These are phyloP conservation scores for Ramaria rubella DNA, from an alignment of 768 basidiomycete genomes.

Conservation along the genomic window DNA sequence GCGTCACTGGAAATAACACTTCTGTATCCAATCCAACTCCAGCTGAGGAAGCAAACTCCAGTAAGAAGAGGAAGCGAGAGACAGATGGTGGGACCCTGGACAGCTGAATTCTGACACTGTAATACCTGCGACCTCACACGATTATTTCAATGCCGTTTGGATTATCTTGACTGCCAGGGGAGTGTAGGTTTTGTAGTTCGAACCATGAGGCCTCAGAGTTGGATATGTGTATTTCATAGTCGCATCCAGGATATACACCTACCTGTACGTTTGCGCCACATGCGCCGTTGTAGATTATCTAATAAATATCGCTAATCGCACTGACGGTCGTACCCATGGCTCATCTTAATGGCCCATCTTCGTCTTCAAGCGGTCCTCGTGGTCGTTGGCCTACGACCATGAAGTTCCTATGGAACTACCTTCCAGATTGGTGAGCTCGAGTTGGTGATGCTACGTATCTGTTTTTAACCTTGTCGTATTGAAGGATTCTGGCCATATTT, in stretches of 20 bases:
- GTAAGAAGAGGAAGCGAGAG: constrained; percentile 8
- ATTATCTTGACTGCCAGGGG: not conserved
- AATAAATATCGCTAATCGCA: too few species aligned
- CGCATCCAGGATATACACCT: too few species aligned
- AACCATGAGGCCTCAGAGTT: not conserved
- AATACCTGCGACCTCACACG: not conserved
- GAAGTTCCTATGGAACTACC: constrained; percentile 54
- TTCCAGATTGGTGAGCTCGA: constrained; percentile 62
- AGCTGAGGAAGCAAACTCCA: not conserved
- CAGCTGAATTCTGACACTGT: not conserved
- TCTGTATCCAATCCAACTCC: not conserved
- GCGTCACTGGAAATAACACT: constrained; percentile 45
- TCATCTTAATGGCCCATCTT: too few species aligned
- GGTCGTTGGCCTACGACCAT: constrained; percentile 16
- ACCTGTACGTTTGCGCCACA: too few species aligned
- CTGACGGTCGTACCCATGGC: too few species aligned
- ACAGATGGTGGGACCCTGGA: not conserved
- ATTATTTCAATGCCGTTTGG: not conserved
- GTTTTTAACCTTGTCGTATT: not conserved
- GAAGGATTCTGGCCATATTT: constrained; percentile 55
- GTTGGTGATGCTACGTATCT: not conserved
- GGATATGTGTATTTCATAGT: too few species aligned
- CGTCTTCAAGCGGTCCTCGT: not conserved
- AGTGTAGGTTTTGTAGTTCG: not conserved
- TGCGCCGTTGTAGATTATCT: too few species aligned